These are phyloP conservation scores for Penicillium parvum DNA, from an alignment of 495 filamentous ascomycete genomes.

Conservation along the genomic window DNA sequence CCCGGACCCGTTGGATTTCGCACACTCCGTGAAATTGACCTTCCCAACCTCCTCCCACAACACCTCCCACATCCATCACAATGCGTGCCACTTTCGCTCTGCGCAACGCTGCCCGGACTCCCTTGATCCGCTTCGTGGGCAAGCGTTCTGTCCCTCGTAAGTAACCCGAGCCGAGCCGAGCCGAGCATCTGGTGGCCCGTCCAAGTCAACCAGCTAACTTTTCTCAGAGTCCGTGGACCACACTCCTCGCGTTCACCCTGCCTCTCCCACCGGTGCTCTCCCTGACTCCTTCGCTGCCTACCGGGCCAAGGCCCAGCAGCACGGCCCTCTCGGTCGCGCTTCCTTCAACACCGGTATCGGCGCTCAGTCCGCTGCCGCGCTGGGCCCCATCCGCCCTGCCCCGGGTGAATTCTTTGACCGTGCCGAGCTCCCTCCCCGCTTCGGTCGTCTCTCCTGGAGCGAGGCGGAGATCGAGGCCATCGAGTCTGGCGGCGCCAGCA, in stretches of 20 bases:
- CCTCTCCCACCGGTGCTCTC: slow-evolving; percentile 56
- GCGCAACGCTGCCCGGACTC: slow-evolving; percentile 66
- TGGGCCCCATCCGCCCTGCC: slow-evolving; percentile 66
- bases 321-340: slow-evolving; percentile 68
- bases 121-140: slow-evolving; percentile 88
- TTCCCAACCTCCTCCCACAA: slow-evolving; percentile 3
- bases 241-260: slow-evolving; percentile 58
- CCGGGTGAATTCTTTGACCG: slow-evolving; percentile 84
- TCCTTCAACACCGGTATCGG: slow-evolving; percentile 56
- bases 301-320: slow-evolving; percentile 87
- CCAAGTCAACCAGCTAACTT: too few relatives aligned
- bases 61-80: slow-evolving; percentile 19
- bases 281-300: slow-evolving; percentile 84
- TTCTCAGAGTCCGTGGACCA: slow-evolving; percentile 65
- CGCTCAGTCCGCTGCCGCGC: slow-evolving; percentile 55
- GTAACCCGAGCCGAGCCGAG: slow-evolving; percentile 26
- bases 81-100: slow-evolving; percentile 67
- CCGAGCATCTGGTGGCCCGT: background rate
- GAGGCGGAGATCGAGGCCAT: slow-evolving; percentile 90
- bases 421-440: slow-evolving; percentile 76
- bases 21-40: slow-evolving; percentile 24
- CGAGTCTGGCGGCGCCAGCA: slow-evolving; percentile 82
- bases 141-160: slow-evolving; percentile 78
- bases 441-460: slow-evolving; percentile 66
- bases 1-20: slow-evolving; percentile 31